Conservation (phyloP, 2,329 filamentous ascomycete species). For the Elsinoe arachidis region DNA sequence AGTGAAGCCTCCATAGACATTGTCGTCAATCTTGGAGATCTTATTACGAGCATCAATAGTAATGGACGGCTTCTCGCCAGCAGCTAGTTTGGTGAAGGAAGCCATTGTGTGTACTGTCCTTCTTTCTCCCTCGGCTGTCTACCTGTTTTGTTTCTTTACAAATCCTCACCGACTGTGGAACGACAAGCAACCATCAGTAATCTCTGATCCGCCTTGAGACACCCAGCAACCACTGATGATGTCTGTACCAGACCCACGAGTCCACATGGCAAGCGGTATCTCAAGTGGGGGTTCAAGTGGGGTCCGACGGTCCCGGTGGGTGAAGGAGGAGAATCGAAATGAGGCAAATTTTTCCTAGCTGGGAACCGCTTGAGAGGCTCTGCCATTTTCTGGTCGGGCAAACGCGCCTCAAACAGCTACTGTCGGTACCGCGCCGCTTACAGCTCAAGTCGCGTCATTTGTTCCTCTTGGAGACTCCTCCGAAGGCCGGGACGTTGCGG, state of each 20-base stretch:
- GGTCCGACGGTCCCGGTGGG: not conserved
- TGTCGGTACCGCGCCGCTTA: not conserved
- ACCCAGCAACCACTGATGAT: not conserved
- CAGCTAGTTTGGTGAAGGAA: constrained; percentile 60
- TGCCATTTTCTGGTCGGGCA: not conserved
- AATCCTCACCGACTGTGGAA: not conserved
- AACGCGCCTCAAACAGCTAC: not conserved
- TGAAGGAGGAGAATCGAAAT: not conserved
- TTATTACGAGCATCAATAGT: constrained; percentile 56
- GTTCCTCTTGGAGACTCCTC: not conserved
- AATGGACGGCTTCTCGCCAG: constrained; percentile 54
- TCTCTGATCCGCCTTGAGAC: not conserved
- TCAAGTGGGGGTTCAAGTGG: not conserved
- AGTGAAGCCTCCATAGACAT: constrained; percentile 76
- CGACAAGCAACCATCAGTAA: not conserved
- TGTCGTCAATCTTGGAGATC: constrained; percentile 66
- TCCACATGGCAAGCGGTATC: not conserved
- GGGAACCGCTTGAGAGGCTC: no score
- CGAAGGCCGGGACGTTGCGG: not conserved
- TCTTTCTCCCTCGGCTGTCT: not conserved
- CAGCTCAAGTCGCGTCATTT: not conserved
- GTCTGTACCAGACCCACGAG: not conserved
- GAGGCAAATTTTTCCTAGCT: not conserved
- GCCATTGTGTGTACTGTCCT: constrained; percentile 46
- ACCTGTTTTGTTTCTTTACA: not conserved